Base-by-base conservation (phyloP, 805 yeast genomes). In the Myxozyma nipponensis region DNA sequence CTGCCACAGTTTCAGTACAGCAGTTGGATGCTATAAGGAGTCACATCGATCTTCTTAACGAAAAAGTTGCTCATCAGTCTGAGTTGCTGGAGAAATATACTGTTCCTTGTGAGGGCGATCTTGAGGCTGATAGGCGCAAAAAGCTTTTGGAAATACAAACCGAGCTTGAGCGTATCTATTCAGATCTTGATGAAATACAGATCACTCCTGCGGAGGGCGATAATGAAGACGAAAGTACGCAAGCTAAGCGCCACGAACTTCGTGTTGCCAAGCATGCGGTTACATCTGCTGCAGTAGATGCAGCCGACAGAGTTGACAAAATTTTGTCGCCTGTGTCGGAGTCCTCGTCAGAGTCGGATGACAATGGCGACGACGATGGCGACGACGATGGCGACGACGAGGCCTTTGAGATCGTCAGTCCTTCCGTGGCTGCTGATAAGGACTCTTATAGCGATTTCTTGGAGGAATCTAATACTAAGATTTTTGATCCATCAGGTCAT, bases 271-370 rank as follows among this genome's bases (percentile, higher is more conserved):
- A 59, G 51, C 63, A 59, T 39, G 49, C 45, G 21, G 57, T 52
- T n/a, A 59, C 63, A 5, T 50, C 62, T 6, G 34, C 49, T 38
- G 63, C 63, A n/a, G 63, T 59, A n/a, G 60, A 59, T 44, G 60
- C 60, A 15, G 63, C 63, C 9, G 62, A 60, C n/a, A 38, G 46
- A 37, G 54, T 59, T 22, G 63, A 59, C 28, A 46, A 49, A 43
- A 47, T 59, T 21, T 42, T 59, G 21, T 22, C 46, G 15, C 58
- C 58, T 36, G 52, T 39, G 32, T 44, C 50, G 35, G 30, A 43
- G n/a, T 44, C 56, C 15, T 51, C 47, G 9, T 47, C 56, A 6
- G 52, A 51, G 23, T 28, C 25, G 15, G n/a, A n/a, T n/a, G n/a
- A n/a, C n/a, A n/a, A n/a, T n/a, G n/a, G n/a, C n/a, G n/a, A n/a